Conservation (phyloP, 805 yeast genomes). For the Teunomyces tritomae region DNA sequence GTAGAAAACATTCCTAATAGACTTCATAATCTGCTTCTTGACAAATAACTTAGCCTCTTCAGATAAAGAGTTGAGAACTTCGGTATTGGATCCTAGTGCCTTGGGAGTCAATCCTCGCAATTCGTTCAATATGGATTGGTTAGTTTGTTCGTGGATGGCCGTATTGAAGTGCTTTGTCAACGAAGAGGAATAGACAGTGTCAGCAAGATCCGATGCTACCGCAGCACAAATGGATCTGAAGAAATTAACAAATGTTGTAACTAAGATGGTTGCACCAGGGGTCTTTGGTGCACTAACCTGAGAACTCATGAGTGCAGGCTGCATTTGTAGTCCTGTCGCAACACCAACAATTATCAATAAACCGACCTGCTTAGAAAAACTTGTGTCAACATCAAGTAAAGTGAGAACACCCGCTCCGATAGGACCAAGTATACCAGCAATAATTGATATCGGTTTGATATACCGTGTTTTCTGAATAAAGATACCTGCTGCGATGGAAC, state of each 20-base stretch:
- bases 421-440: constrained; percentile 34
- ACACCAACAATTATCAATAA: constrained; percentile 47
- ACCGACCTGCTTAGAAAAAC: constrained; percentile 39
- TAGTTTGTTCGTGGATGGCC: constrained; percentile 7
- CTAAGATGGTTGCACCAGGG: constrained; percentile 48
- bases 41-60: constrained; percentile 23
- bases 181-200: constrained; percentile 35
- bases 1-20: constrained; percentile 41
- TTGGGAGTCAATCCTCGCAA: constrained; percentile 14
- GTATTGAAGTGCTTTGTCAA: constrained; percentile 12
- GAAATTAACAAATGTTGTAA: constrained; percentile 46
- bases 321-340: constrained; percentile 47
- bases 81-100: constrained; percentile 15
- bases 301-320: constrained; percentile 42
- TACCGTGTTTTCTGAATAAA: constrained; percentile 34
- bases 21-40: constrained; percentile 31
- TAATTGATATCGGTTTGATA: constrained; percentile 40
- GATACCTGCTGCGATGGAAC: constrained; percentile 38
- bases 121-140: constrained; percentile 17
- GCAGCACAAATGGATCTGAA: constrained; percentile 49
- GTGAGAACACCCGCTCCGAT: constrained; percentile 46
- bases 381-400: constrained; percentile 38
- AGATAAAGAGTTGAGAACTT: constrained; percentile 14
- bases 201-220: constrained; percentile 42
- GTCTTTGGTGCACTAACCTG: constrained; percentile 52